These are phyloP conservation scores for Tieghemostelium lacteum DNA, from an alignment of 78 protist species.

Conservation along the genomic window DNA sequence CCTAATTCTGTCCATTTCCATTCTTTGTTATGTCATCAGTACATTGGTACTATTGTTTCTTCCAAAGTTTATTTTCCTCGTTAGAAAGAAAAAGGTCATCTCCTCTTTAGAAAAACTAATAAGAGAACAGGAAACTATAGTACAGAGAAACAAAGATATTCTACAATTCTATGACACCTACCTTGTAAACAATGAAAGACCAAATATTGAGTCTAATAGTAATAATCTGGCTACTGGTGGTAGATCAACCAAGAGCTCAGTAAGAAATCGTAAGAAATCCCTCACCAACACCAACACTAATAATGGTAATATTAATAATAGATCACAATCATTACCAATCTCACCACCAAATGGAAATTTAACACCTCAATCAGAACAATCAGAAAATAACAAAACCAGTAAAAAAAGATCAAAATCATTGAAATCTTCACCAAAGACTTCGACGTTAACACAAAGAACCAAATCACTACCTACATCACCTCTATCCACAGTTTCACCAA, in stretches of 20 bases:
- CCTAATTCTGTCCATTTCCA: slow-evolving; percentile 12
- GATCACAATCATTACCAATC: neutral
- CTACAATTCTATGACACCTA: slow-evolving; percentile 29
- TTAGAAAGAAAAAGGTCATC: slow-evolving; percentile 29
- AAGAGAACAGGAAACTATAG: slow-evolving; percentile 45
- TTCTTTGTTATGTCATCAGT: slow-evolving; percentile 15
- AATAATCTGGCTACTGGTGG: neutral
- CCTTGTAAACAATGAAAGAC: slow-evolving; percentile 2
- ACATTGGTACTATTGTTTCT: slow-evolving; percentile 18
- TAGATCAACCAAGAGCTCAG: neutral
- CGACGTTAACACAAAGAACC: neutral
- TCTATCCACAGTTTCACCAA: neutral
- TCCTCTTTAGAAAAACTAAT: slow-evolving; percentile 35
- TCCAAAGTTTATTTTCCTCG: slow-evolving; percentile 41
- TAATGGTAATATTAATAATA: neutral
- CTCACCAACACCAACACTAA: neutral
- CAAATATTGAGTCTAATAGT: neutral
- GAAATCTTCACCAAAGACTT: too few species aligned
- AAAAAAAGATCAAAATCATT: neutral
- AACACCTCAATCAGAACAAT: too few species aligned
- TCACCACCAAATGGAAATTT: neutral
- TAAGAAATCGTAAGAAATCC: neutral
- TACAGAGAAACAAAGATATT: slow-evolving; percentile 55
- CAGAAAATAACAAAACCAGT: too few species aligned
- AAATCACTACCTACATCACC: neutral